Conservation (phyloP, 352 stramenopile species). For the Globisporangium barbulae region DNA sequence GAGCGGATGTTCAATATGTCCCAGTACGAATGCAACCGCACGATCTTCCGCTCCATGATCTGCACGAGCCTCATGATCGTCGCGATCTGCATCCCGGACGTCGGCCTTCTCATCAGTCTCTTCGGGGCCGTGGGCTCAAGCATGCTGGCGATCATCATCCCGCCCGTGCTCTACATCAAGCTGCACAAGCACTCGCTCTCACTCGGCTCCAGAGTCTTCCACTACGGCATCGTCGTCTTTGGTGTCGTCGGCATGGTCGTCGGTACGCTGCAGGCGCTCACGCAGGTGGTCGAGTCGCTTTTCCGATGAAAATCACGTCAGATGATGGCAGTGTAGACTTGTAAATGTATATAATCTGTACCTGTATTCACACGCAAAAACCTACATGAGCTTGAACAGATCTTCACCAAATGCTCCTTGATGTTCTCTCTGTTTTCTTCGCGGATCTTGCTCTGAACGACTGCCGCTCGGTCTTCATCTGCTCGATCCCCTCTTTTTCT, state of each 20-base stretch:
- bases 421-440: not conserved
- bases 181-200: conserved; percentile 36
- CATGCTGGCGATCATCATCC: conserved; percentile 79
- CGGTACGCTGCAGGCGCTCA: conserved; percentile 51
- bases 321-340: not conserved
- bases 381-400: not conserved
- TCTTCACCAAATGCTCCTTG: not conserved
- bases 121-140: conserved; percentile 78
- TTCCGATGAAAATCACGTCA: not conserved
- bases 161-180: conserved; percentile 58
- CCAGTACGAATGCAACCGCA: conserved; percentile 77
- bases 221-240: conserved; percentile 49
- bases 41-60: conserved; percentile 80
- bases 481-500: conserved; percentile 1
- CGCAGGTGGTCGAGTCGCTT: conserved; percentile 42
- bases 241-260: conserved; percentile 65
- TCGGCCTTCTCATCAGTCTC: conserved; percentile 72
- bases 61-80: conserved; percentile 72
- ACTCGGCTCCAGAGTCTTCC: conserved; percentile 31
- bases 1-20: conserved; percentile 48
- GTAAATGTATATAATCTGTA: conserved; percentile 2
- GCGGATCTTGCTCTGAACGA: not conserved
- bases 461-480: not conserved
- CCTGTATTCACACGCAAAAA: not conserved
- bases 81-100: conserved; percentile 68